Base-by-base conservation (phyloP, 805 yeast species). In the Blastobotrys robertii region DNA sequence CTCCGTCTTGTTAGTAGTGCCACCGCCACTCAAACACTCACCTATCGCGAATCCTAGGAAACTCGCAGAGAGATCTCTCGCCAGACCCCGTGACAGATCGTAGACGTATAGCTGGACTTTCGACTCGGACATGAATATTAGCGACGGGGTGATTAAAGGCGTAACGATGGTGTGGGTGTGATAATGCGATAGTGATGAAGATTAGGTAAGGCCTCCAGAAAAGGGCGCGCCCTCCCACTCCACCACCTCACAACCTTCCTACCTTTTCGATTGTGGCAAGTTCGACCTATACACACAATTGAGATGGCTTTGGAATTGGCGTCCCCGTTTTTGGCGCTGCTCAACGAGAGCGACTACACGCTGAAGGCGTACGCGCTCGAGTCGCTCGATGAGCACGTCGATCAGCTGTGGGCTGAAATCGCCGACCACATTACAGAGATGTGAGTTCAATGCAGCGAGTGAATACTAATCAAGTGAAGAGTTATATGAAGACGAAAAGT, bases 331-430 rank as follows among this genome's bases (percentile, higher is more conserved):
- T 72, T 92, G 64, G 95, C 97, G 33, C 75, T 92, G 49, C 72
- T 92, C 58, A 77, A 78, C 48, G 99, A 92, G 66, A 71, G 78
- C 7, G 97, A 92, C 60, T 66, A 74, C 39, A 64, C 73, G 41
- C 75, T 92, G 52, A 88, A 86, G 62, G 70, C 81, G 30, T 84
- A 85, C 59, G 98, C 97, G 13, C 73, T 92, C 57, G 69, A 80
- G 44, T 79, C 94, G 13, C 75, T 92, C 51, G 84, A 87, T 59
- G 73, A 68, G 22, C 74, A 83, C 40, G 96, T 86, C 41, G 95
- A 87, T 66, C 88, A 85, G 63, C 72, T 86, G 46, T 92, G 98
- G 98, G 86, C 98, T 2, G 97, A 92, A 68, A 84, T 92, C 45
- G 94, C 98, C 45, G 92, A 92, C 65, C 79, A 75, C 57, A 76